phyloP scores from a whole-genome alignment of 805 yeast species.

The Sugiyamaella americana region DNA sequence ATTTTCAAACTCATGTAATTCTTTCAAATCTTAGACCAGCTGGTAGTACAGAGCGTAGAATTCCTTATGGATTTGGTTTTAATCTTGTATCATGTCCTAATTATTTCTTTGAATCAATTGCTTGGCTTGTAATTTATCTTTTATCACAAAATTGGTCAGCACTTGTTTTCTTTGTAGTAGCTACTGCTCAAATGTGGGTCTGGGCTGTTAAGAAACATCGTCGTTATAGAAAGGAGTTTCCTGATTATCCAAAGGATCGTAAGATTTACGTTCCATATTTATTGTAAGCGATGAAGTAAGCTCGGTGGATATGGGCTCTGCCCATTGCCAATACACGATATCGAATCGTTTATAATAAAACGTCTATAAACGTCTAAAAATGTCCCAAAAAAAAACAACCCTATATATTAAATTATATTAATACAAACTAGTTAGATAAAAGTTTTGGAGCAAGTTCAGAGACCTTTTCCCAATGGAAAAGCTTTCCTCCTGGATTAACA shows the following conservation, averaged over 20 bases:
- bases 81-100: slow-evolving; percentile 83
- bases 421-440: slow-evolving; percentile 1
- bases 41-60: slow-evolving; percentile 53
- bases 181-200: slow-evolving; percentile 74
- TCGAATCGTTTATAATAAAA: not conserved
- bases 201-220: slow-evolving; percentile 90
- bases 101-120: slow-evolving; percentile 77
- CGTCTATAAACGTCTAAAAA: not conserved
- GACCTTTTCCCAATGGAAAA: slow-evolving; percentile 20
- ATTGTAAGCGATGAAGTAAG: slow-evolving; percentile 38
- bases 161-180: slow-evolving; percentile 61
- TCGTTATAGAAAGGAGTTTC: slow-evolving; percentile 60
- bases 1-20: slow-evolving; percentile 63
- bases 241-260: slow-evolving; percentile 73
- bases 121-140: slow-evolving; percentile 68
- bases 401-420: not conserved
- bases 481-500: slow-evolving; percentile 25
- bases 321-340: not conserved
- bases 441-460: slow-evolving; percentile 11
- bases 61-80: slow-evolving; percentile 84
- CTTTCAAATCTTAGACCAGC: slow-evolving; percentile 50
- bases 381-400: not conserved
- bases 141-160: slow-evolving; percentile 75
- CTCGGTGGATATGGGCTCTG: not conserved
- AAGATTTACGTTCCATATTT: slow-evolving; percentile 76